Evolutionary conservation across 129 eudicot genomes (phyloP), one percentile per base, ranked within the genome.

Genomic region (Lonicera japonica): DNA sequence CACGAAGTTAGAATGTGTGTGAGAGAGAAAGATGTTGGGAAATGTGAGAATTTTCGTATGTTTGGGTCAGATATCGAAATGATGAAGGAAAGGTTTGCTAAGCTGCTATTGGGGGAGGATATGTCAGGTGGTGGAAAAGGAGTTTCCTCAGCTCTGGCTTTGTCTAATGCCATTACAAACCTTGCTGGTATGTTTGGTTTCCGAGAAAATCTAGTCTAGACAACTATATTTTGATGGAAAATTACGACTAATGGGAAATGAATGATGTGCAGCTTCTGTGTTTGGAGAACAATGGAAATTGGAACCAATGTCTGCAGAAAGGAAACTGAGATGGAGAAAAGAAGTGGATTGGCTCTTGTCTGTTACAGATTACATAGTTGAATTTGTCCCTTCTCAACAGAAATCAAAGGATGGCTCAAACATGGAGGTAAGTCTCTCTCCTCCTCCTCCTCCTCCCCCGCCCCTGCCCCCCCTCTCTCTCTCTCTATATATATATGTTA

Each of bases 71-170:
- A 86, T 41, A 40, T 78, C 63, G 97, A 89, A 19, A 59, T 80
- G 74, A 80, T 89, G 88, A 89, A 86, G 72, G 95, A 86, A 59
- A 78, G 84, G 73, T 89, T 86, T 66, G 77, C 95, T 1, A 89
- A 89, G 67, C 71, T 89, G 68, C 85, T 89, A 45, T 61, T 89
- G 41, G 88, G 95, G 22, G 97, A 89, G 70, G 97, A 89, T 61
- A 85, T 89, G 97, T 89, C 97, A 4, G 97, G 97, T 34, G 87
- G 97, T 14, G 97, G 97, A 4, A 85, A 89, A 61, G 97, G 97
- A 22, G 97, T 89, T 70, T 85, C 95, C 25, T 89, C 95, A 8
- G 96, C 96, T 54, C 62, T 89, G 67, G 96, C 95, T 24, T 75
- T 89, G 71, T 82, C 96, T 14, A 89, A 89, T 54, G 97, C 95